Evolutionary conservation across 2,329 filamentous ascomycete species (phyloP), one percentile per base, ranked within the genome.

Genomic region (Pyricularia sp.): DNA sequence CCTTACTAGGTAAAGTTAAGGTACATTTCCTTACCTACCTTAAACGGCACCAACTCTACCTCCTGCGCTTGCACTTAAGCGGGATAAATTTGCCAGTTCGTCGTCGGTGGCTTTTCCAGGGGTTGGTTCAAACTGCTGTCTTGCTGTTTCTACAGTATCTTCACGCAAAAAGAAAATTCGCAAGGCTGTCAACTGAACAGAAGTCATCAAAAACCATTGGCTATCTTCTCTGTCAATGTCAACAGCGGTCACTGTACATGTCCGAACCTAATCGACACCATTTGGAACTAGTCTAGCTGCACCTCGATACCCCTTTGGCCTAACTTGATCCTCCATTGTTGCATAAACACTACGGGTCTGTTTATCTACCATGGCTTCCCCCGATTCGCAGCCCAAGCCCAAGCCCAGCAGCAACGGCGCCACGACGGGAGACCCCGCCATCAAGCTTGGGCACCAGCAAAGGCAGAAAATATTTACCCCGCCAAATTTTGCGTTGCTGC

Each of bases 381-480:
- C 58, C 58, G 58, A 63, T 20, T 28, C 59, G 23, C 23, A 63
- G 11, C 23, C 58, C 58, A 59, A 59, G 25, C n/a, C 59, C 10
- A 20, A 59, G 25, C n/a, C 59, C 10, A 20, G 25, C 17, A 28
- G 25, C 28, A 28, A 28, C 25, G 28, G 23, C 14, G 59, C 25
- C 25, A 20, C 59, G 25, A 28, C 25, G 25, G 14, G 25, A 28
- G 59, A 30, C 30, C 64, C 64, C 30, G 64, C 64, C 64, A 61
- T 17, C 2, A 64, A 68, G 70, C 58, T 33, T 55, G 42, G 42
- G 42, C 42, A 55, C 31, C 69, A 71, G 68, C 68, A 30, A 69
- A 70, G 66, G 67, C 63, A 66, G 71, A 79, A 79, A 79, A 77
- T 77, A 68, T 55, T 80, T 71, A 77, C 79, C 80, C 80, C 81